Percentiles rank a stretch among this genome's conserved stretches.
phyloP scores from a whole-genome alignment of 352 stramenopile genomes.

The Phytophthora pisi region DNA sequence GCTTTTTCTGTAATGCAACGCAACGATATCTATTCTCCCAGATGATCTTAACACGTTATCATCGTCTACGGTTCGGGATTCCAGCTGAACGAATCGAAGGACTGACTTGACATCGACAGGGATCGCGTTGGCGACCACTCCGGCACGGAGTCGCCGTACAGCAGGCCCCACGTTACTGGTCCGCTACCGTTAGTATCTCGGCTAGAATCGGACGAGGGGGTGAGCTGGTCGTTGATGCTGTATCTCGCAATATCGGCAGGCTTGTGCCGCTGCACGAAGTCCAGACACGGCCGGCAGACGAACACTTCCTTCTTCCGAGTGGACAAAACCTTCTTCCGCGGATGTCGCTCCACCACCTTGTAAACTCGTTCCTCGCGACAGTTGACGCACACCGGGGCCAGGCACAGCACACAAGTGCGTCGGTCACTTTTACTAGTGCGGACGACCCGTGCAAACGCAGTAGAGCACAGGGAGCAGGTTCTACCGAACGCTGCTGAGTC shows the following conservation, averaged over 20 bases:
- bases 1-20: too few relatives aligned
- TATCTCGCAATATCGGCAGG: slow-evolving; percentile 25
- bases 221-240: slow-evolving; percentile 19
- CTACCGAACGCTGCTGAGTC: slow-evolving; percentile 16
- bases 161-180: slow-evolving; percentile 27
- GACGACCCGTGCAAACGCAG: slow-evolving; percentile 22
- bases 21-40: too few relatives aligned
- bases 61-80: background rate
- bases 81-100: slow-evolving; percentile 35
- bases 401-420: slow-evolving; percentile 29
- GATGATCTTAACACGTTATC: background rate
- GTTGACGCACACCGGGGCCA: slow-evolving; percentile 27
- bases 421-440: slow-evolving; percentile 28
- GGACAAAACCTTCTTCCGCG: slow-evolving; percentile 27
- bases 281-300: slow-evolving; percentile 30
- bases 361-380: slow-evolving; percentile 34
- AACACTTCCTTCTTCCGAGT: slow-evolving; percentile 30
- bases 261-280: slow-evolving; percentile 34
- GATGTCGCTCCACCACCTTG: slow-evolving; percentile 23
- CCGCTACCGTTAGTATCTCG: slow-evolving; percentile 13
- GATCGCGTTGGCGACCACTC: slow-evolving; percentile 35
- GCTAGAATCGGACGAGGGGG: slow-evolving; percentile 30
- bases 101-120: slow-evolving; percentile 35
- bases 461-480: slow-evolving; percentile 29
- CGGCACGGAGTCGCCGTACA: slow-evolving; percentile 30